Conservation (phyloP, 2,329 filamentous ascomycete genomes). For the Fusarium sp. region DNA sequence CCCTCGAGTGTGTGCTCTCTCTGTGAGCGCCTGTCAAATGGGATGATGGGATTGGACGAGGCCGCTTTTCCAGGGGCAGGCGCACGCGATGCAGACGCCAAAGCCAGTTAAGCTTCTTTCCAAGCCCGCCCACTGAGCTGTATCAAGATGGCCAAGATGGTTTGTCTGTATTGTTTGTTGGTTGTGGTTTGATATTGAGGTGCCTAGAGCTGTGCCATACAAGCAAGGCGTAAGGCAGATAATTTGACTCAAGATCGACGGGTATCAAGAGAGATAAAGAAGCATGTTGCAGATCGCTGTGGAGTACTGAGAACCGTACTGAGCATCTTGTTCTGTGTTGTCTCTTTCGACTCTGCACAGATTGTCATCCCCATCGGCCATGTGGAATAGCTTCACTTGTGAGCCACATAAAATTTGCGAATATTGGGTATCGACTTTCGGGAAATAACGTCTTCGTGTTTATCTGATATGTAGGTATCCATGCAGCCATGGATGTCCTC, state of each 20-base stretch:
- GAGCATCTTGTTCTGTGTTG: conserved; percentile 1
- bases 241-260: conserved; percentile 9
- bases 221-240: neutral
- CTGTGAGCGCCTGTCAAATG: conserved; percentile 34
- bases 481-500: neutral
- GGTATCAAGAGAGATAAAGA: conserved; percentile 3
- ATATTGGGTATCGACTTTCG: neutral
- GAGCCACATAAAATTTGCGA: neutral
- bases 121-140: conserved; percentile 1
- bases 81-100: conserved; percentile 37
- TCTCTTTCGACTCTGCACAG: neutral
- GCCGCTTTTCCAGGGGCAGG: conserved; percentile 36
- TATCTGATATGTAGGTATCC: neutral
- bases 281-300: conserved; percentile 25
- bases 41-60: conserved; percentile 26
- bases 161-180: neutral
- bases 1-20: conserved; percentile 1
- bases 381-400: neutral
- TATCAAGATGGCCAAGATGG: neutral
- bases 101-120: conserved; percentile 41
- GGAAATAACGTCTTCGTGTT: neutral
- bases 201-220: neutral
- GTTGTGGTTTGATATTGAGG: neutral
- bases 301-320: conserved; percentile 12
- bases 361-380: neutral